Evolutionary conservation across 768 basidiomycete species (phyloP).

Genomic region (Agaricus blazei): DNA sequence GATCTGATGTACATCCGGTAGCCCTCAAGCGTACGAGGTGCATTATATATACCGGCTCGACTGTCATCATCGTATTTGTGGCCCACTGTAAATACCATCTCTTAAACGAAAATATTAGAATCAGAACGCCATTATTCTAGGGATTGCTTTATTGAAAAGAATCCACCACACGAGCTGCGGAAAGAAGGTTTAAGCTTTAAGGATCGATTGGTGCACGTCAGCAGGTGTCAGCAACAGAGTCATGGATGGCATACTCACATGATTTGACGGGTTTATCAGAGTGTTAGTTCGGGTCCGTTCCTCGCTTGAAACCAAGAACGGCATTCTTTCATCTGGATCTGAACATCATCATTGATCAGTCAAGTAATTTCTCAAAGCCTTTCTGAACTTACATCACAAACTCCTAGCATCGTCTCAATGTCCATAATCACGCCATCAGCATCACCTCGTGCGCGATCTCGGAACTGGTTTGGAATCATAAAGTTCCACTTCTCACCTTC

Average conservation of each 20-base stretch:
- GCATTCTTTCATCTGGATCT: neutral
- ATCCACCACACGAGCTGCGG: too few relatives aligned
- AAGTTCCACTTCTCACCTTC: neutral
- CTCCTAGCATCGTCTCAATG: slow-evolving; percentile 27
- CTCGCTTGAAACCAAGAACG: neutral
- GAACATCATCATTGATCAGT: neutral
- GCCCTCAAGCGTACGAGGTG: neutral
- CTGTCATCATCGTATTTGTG: too few relatives aligned
- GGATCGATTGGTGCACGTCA: too few relatives aligned
- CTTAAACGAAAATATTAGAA: too few relatives aligned
- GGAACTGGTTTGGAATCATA: slow-evolving; percentile 10
- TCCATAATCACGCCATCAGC: slow-evolving; percentile 33
- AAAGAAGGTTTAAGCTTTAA: too few relatives aligned
- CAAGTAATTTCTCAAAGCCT: neutral
- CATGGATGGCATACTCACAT: neutral
- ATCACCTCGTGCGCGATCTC: slow-evolving; percentile 22
- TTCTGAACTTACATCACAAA: slow-evolving; percentile 30
- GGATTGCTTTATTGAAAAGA: too few relatives aligned
- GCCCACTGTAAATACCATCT: too few relatives aligned
- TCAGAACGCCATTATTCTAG: too few relatives aligned
- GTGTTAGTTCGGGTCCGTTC: neutral
- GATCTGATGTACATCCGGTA: slow-evolving; percentile 33
- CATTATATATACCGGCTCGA: neutral
- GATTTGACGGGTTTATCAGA: neutral
- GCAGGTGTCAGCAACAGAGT: neutral